These are phyloP conservation scores for Cryphonectria naterciae DNA, from an alignment of 2,329 filamentous ascomycete species.

Conservation along the genomic window DNA sequence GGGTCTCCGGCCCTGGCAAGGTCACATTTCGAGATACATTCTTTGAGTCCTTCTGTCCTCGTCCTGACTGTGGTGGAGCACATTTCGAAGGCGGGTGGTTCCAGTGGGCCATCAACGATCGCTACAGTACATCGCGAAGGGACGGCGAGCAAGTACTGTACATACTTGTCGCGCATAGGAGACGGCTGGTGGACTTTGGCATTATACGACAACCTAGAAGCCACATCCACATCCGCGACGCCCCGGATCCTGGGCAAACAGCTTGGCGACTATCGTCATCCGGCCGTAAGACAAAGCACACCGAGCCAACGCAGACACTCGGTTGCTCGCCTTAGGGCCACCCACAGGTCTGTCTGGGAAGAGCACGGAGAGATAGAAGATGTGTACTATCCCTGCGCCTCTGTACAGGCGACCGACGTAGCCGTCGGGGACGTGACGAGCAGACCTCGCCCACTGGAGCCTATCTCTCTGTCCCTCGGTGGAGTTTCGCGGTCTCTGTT, in stretches of 20 bases:
- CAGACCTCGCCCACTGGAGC: background rate
- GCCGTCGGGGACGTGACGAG: background rate
- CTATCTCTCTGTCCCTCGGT: background rate
- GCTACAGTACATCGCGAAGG: background rate
- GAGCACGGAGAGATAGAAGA: background rate
- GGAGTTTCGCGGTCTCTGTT: background rate
- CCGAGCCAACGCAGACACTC: constrained; percentile 3
- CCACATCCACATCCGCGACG: background rate
- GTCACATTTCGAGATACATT: constrained; percentile 13
- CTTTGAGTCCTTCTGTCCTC: background rate
- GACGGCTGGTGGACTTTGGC: background rate
- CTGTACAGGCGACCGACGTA: background rate
- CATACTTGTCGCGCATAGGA: background rate
- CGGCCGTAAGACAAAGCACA: background rate
- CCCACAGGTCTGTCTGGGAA: background rate
- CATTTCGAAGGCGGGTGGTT: background rate
- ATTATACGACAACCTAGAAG: background rate
- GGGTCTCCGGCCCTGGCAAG: background rate
- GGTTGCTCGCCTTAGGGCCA: background rate
- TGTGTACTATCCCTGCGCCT: constrained; percentile 9
- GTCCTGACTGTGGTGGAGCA: background rate
- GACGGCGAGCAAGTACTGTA: background rate
- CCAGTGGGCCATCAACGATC: background rate
- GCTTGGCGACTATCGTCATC: background rate
- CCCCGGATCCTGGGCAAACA: background rate